Base-by-base conservation (phyloP, 768 basidiomycete genomes). In the Lactarius tabidus region DNA sequence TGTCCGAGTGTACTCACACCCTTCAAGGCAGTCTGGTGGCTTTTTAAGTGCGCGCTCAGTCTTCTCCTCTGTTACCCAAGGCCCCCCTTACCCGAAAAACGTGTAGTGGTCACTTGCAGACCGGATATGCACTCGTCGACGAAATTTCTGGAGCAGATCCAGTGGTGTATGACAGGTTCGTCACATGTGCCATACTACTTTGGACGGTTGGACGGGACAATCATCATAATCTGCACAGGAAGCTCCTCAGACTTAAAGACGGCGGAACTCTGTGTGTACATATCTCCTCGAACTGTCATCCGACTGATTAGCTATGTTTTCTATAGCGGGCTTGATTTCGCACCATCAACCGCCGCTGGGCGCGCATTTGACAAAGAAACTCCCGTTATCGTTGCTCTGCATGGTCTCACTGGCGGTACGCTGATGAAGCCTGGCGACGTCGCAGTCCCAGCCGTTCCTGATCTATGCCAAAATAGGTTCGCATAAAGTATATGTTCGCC, bases 401-500 rank as follows among this genome's bases (percentile, higher is more conserved):
- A 84, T 65, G 81, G 81, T 9, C 72, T 82, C n/a, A 79, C 79
- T 3, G 81, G 81, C 65, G 80, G 80, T 77, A 62, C 43, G 74
- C 62, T 63, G 74, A 55, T 23, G 29, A 20, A 18, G 12, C n/a
- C 20, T 23, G 35, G 48, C 29, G 26, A 36, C 53, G 15, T 39
- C 17, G n/a, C 57, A 45, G 14, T 23, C 51, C n/a, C 33, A n/a
- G 39, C 45, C 33, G 20, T 53, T n/a, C 23, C 52, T 59, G 38
- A 59, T 66, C 54, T 70, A 43, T 59, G 57, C 53, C 12, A 61
- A 15, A 26, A 43, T 52, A 93, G 91, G 91, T 52, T 93, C 92
- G 23, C 85, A 96, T 74, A 95, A 96, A 79, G 80, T 88, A 29
- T 98, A 97, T 72, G 89, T 97, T 45, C 82, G 93, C 67, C 86